A percentile compares a stretch with the other conserved stretches of the same genome.
These are phyloP conservation scores for Lotus japonicus DNA, from an alignment of 306 rosid species.

Conservation along the genomic window DNA sequence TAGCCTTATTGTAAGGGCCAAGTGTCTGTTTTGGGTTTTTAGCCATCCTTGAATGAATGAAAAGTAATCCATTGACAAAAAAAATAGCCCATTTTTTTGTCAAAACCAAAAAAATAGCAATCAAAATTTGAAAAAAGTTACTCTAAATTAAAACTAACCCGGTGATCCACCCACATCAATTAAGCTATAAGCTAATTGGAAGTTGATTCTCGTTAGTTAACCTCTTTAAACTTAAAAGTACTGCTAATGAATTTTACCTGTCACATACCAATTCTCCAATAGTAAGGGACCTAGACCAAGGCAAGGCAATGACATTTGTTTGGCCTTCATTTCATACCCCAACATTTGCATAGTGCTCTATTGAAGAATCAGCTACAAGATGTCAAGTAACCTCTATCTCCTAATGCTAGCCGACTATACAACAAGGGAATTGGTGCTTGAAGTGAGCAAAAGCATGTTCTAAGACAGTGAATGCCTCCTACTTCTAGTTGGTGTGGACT, in stretches of 20 bases:
- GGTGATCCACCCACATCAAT: no score
- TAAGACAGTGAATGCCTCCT: constrained; percentile 75
- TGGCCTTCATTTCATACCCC: not conserved
- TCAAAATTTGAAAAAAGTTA: not conserved
- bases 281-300: not conserved
- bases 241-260: not conserved
- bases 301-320: not conserved
- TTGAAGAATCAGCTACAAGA: constrained; percentile 27
- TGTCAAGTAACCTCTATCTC: constrained; percentile 44
- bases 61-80: no score
- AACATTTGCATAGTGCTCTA: constrained; percentile 16
- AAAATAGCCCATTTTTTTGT: no score
- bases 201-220: not conserved
- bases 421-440: constrained; percentile 6
- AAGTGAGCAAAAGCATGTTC: constrained; percentile 21
- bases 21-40: no score
- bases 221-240: not conserved
- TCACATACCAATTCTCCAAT: not conserved
- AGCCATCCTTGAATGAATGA: no score
- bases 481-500: constrained; percentile 82
- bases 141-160: not conserved
- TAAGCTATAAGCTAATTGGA: not conserved
- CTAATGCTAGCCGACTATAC: constrained; percentile 43
- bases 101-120: no score
- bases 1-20: no score